Evolutionary conservation across 768 basidiomycete species (phyloP), one percentile per base, ranked within the genome.

Genomic region (Phlebiopsis gigantea): DNA sequence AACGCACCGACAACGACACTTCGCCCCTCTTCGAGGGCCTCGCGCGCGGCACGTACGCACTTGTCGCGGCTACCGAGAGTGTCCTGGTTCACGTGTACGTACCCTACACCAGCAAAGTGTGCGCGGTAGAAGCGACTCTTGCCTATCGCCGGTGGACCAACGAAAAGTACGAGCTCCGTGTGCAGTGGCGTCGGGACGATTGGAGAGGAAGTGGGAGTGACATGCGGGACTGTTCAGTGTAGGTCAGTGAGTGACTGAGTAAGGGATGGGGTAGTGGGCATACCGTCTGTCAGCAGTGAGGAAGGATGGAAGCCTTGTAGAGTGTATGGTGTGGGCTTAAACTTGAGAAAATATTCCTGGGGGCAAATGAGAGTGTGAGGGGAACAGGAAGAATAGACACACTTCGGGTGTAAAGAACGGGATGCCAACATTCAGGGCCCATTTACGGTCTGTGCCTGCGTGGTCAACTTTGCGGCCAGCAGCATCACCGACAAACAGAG

Each of bases 401-500:
- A 91, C 92, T 76, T 97, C 94, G 17, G 94, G 94, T 0, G 93
- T 95, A 48, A 78, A 76, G 67, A 96, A 97, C 9, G 73, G 73
- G 2, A 97, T 66, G 0, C 77, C 87, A 7, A 87, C 66, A 61
- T 95, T 96, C 2, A 84, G 67, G 0, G 94, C 92, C 77, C 86
- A 91, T 71, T 95, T 92, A 44, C 87, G 78, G 69, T 97, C 94
- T 0, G 87, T 88, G 58, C 85, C 83, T 6, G 87, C 80, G 66
- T 89, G 90, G 71, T 97, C 94, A 25, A 71, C 69, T 45, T 76
- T 72, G 34, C 94, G 82, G 10, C 93, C 94, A 10, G 93, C 94
- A 1, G 92, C 93, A 63, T 97, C 94, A 2, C 94, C 94, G 0
- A 96, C 86, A 62, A 88, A 95, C 63, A 90, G 89, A 0, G 90